Evolutionary conservation across 805 yeast genomes (phyloP), one percentile per base, ranked within the genome.

Genomic region (Jamesozyma piceae): DNA sequence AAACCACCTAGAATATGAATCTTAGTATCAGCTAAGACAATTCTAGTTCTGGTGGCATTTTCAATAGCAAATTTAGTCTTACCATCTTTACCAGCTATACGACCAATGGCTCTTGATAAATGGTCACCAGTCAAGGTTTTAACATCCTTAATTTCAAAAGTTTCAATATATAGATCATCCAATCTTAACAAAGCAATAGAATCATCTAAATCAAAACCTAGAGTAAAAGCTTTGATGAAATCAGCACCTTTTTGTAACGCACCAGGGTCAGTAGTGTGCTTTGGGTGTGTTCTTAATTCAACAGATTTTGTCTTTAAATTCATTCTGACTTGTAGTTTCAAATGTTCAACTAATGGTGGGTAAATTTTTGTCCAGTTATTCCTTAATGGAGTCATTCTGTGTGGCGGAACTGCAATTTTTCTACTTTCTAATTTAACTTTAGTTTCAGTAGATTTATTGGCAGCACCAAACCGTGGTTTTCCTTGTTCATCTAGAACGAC

Each of bases 31-130:
- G 99, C 99, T 52, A 92, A 72, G 21, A 92, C 99, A 35, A 92
- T 89, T 72, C 99, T 82, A 11, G 99, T 92, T 68, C 97, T 78
- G 19, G 97, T 90, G 15, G 98, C 97, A 60, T 92, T 92, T 67
- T 92, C 99, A 59, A 92, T 92, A 27, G 98, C 97, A 64, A 90
- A 92, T 69, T 90, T 92, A 48, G 97, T 92, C 67, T 89, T 90
- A 60, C 99, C 99, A 62, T 92, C 99, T 62, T 92, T 94, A 65
- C 99, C 99, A 13, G 99, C 98, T 65, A 92, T 92, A 74, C 99
- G 87, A 58, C 98, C 99, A 62, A 92, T 92, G 6, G 99, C 98
- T 74, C 99, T 82, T 41, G 95, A 83, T 62, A 92, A 72, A 75
- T 92, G 98, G 67, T 92, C 98, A 22, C 97, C 98, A 24, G 78